These are phyloP conservation scores for Eimeria necatrix DNA, from an alignment of 169 alveolate species.

Conservation along the genomic window DNA sequence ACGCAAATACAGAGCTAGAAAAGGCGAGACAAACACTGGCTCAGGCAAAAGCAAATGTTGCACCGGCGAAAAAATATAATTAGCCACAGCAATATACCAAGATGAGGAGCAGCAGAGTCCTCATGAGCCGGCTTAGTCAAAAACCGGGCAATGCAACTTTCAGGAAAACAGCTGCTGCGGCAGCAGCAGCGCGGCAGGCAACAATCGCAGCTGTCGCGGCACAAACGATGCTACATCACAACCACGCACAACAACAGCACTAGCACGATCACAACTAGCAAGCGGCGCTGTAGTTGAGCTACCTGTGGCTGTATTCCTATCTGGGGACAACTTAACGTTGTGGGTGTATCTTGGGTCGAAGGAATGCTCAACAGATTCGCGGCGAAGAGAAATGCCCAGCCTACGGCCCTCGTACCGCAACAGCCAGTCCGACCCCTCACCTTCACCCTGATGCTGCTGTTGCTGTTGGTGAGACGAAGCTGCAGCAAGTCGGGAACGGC, in stretches of 20 bases:
- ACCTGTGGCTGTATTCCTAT: constrained; percentile 41
- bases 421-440: neutral
- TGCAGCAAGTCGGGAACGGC: neutral
- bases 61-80: too few relatives aligned
- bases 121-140: too few relatives aligned
- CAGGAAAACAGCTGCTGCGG: neutral
- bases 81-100: too few relatives aligned
- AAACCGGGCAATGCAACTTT: neutral
- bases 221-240: neutral
- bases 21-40: too few relatives aligned
- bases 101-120: too few relatives aligned
- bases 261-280: neutral
- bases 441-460: constrained; percentile 3
- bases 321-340: constrained; percentile 62
- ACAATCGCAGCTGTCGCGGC: neutral
- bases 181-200: neutral
- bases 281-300: too few relatives aligned
- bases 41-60: too few relatives aligned
- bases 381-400: constrained; percentile 33
- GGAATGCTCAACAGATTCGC: constrained; percentile 21
- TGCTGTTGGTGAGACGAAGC: constrained; percentile 5
- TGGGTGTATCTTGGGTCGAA: constrained; percentile 64
- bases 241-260: neutral
- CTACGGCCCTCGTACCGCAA: constrained; percentile 62
- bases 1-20: too few relatives aligned